phyloP scores from a whole-genome alignment of 768 basidiomycete species.

The Agaricus blazei region DNA sequence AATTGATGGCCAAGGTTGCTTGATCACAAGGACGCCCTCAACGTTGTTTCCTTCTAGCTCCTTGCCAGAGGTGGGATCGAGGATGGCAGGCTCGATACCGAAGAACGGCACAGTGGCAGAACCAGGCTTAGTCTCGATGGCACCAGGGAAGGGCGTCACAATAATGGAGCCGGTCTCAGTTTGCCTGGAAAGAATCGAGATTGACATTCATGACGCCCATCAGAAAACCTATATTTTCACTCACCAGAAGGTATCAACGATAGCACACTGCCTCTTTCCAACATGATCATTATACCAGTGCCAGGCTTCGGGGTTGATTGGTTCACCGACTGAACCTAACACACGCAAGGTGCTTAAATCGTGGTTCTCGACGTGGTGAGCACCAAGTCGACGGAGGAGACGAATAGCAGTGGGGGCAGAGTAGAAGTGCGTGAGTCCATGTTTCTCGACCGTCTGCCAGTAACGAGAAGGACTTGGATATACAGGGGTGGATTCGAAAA shows the following conservation, averaged over 20 bases:
- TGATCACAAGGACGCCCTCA: constrained; percentile 87
- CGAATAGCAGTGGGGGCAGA: constrained; percentile 94
- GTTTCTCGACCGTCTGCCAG: constrained; percentile 93
- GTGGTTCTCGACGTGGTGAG: constrained; percentile 77
- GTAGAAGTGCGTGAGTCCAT: constrained; percentile 96
- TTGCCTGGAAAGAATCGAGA: constrained; percentile 49
- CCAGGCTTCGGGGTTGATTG: constrained; percentile 99
- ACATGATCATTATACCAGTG: constrained; percentile 98
- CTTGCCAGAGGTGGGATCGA: constrained; percentile 81
- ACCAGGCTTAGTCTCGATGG: constrained; percentile 93
- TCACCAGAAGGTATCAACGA: constrained; percentile 89
- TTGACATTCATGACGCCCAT: constrained; percentile 11
- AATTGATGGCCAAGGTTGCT: constrained; percentile 91
- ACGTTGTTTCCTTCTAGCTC: constrained; percentile 75
- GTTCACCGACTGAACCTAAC: constrained; percentile 92
- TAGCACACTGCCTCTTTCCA: constrained; percentile 80
- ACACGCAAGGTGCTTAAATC: constrained; percentile 83
- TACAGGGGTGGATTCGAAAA: constrained; percentile 96
- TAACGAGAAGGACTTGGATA: constrained; percentile 96
- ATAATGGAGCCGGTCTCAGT: constrained; percentile 98
- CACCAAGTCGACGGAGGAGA: constrained; percentile 73
- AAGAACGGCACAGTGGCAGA: constrained; percentile 98
- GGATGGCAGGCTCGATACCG: constrained; percentile 83
- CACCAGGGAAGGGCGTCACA: constrained; percentile 93
- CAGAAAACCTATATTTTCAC: constrained; percentile 15